Evolutionary conservation across 2,329 filamentous ascomycete genomes (phyloP).

Genomic region (Colletotrichum sp.): DNA sequence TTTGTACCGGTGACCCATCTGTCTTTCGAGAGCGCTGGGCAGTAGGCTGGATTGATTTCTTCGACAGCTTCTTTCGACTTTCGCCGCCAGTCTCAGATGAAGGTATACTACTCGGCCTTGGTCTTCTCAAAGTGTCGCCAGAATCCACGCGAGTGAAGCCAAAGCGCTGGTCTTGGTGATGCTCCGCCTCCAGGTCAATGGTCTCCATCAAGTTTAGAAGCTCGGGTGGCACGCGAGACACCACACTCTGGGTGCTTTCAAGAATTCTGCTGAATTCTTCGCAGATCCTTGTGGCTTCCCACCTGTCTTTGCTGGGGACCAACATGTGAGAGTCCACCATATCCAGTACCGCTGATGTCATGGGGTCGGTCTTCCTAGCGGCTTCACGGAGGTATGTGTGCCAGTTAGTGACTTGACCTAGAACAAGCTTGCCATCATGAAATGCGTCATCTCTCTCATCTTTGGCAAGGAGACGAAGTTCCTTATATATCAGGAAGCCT

Average conservation of each 20-base stretch:
- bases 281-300: neutral
- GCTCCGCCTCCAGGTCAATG: neutral
- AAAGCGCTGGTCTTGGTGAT: neutral
- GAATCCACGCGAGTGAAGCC: neutral
- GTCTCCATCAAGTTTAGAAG: neutral
- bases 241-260: too few relatives aligned
- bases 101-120: neutral
- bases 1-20: neutral
- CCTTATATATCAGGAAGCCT: neutral
- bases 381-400: neutral
- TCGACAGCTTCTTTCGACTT: neutral
- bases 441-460: too few relatives aligned
- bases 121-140: neutral
- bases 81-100: neutral
- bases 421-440: neutral
- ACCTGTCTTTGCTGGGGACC: neutral
- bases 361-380: constrained; percentile 21
- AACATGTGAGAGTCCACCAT: constrained; percentile 29
- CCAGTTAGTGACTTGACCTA: neutral
- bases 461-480: neutral
- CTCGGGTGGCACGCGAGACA: neutral
- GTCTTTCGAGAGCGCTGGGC: neutral
- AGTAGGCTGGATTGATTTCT: neutral
- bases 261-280: neutral
- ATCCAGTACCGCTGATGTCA: constrained; percentile 26